A percentile compares a stretch with the other conserved stretches of the same genome.
phyloP scores from a whole-genome alignment of 441 rosid species.

The Theobroma grandiflorum region DNA sequence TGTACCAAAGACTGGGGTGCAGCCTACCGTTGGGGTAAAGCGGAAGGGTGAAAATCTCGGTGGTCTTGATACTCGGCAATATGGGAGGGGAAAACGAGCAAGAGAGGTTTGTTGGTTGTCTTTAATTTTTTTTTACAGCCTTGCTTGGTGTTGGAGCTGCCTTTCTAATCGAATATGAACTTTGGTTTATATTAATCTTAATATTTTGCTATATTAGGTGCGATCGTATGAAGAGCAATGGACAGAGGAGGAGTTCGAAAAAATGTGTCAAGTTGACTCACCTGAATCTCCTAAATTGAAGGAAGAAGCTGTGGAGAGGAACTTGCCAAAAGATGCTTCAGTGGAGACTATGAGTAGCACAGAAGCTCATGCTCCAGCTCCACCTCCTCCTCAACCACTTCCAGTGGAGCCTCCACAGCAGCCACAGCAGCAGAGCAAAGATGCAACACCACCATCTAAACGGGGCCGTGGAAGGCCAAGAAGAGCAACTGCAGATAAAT shows the following conservation, averaged over 20 bases:
- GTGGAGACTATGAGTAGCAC: slow-evolving; percentile 33
- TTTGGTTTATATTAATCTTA: not conserved
- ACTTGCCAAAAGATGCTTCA: slow-evolving; percentile 47
- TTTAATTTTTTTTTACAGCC: slow-evolving; percentile 31
- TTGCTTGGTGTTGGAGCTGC: not conserved
- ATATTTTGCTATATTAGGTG: slow-evolving; percentile 52
- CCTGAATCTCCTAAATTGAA: slow-evolving; percentile 71
- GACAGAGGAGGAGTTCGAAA: slow-evolving; percentile 98
- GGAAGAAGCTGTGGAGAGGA: slow-evolving; percentile 58
- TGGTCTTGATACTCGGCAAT: slow-evolving; percentile 70
- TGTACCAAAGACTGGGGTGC: slow-evolving; percentile 55
- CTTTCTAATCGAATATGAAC: slow-evolving; percentile 15
- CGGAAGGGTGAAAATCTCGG: slow-evolving; percentile 67
- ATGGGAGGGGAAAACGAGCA: slow-evolving; percentile 95
- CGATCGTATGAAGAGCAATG: slow-evolving; percentile 94
- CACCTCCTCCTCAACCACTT: slow-evolving; percentile 32
- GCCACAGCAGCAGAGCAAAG: slow-evolving; percentile 52
- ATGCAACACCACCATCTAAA: slow-evolving; percentile 80
- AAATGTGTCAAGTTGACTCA: slow-evolving; percentile 82
- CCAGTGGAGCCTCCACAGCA: slow-evolving; percentile 41
- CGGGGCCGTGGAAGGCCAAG: slow-evolving; percentile 98
- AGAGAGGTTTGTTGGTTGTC: slow-evolving; percentile 76
- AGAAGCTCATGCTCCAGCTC: slow-evolving; percentile 44
- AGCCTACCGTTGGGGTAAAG: slow-evolving; percentile 60
- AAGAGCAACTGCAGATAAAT: slow-evolving; percentile 58